Base-by-base conservation (phyloP, 1,139 yeast genomes). In the Debaryomyces subglobosus region DNA sequence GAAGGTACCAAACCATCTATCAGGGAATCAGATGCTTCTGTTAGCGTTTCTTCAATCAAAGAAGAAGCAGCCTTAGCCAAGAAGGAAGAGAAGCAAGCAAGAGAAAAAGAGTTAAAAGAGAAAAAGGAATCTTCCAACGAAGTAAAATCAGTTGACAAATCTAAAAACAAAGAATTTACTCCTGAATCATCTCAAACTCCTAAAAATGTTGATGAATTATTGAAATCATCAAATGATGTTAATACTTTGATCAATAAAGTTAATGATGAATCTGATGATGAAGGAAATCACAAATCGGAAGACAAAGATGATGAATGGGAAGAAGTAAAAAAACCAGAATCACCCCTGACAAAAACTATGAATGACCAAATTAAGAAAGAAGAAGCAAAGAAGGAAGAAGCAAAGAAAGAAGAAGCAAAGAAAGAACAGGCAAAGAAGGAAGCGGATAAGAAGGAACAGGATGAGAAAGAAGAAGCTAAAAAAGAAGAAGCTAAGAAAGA, bases 1-100 rank as follows among this genome's bases (percentile, higher is more conserved):
- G 95, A 91, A 24, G 96, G 96, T 20, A 68, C 79, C n/a, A 78
- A 76, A 44, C 83, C 85, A 27, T 62, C 63, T 15, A 56, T 72
- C 36, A 64, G 63, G 48, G 74, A 71, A 49, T 67, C 77, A 0
- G 62, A 62, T 15, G 75, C 78, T 9, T 67, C 62, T 6, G 60
- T 65, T 2, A 61, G 51, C 24, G 63, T 71, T 9, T 55, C 64
- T 25, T 62, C 56, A n/a, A 64, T 48, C 13, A 68, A 70, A 53
- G 64, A 65, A 46, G 61, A 59, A 40, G 61, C 52, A 3, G 46
- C 54, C 50, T 58, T 53, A 44, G 60, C 68, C 39, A 55, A 59
- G 43, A 54, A 57, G 43, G 58, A 56, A 41, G 61, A 54, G 43
- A 49, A 53, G 10, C 49, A 55, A 39, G 55, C 55, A 44, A 51